A percentile compares a stretch with the other conserved stretches of the same genome.
phyloP scores from a whole-genome alignment of 495 filamentous ascomycete genomes.

The Echria macrotheca region DNA sequence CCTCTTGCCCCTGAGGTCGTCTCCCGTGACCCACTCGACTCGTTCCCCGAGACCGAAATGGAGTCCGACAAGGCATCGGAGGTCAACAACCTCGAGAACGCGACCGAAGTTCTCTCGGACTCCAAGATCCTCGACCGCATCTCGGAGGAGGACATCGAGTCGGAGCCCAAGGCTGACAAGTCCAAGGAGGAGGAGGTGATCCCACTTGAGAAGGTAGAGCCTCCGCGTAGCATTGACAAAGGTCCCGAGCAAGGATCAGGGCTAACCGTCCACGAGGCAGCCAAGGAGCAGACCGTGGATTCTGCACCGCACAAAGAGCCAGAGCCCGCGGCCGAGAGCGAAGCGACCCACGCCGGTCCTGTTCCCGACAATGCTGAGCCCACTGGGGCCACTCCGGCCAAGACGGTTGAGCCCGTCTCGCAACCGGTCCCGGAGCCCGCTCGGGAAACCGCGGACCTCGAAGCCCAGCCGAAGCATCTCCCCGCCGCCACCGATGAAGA shows the following conservation, averaged over 20 bases:
- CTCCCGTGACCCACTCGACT: constrained; percentile 9
- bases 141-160: constrained; percentile 6
- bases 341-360: neutral
- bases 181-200: constrained; percentile 1
- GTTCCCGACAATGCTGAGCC: constrained; percentile 21
- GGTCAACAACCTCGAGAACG: neutral
- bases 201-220: constrained; percentile 26
- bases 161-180: neutral
- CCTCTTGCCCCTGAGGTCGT: constrained; percentile 15
- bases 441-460: constrained; percentile 16
- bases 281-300: constrained; percentile 1
- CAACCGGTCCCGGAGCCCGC: constrained; percentile 21
- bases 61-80: constrained; percentile 24
- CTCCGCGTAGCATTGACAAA: neutral
- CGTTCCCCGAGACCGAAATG: constrained; percentile 11
- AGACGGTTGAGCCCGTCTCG: constrained; percentile 19
- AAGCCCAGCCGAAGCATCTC: constrained; percentile 1
- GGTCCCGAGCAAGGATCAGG: neutral
- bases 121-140: constrained; percentile 8
- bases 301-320: constrained; percentile 1
- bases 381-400: constrained; percentile 25
- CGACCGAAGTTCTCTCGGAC: constrained; percentile 9
- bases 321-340: constrained; percentile 11
- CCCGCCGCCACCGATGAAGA: constrained; percentile 5
- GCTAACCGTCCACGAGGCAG: constrained; percentile 10